Conservation (phyloP, 1,139 yeast genomes). For the Saccharomyces hybrid region DNA sequence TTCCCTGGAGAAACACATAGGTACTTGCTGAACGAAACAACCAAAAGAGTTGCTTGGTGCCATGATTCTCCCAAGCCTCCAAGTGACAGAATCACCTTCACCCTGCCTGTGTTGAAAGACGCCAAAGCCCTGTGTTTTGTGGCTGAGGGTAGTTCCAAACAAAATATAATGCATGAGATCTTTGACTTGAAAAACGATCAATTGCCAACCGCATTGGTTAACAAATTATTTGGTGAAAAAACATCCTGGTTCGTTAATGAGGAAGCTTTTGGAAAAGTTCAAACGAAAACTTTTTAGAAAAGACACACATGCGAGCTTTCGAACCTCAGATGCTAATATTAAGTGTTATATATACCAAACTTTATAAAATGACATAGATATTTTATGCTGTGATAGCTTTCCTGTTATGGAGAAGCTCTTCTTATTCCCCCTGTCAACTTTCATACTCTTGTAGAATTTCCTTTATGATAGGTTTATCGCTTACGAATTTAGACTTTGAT, state of each 20-base stretch:
- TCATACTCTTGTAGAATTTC: conserved; percentile 11
- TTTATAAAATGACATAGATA: neutral
- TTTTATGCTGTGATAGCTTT: neutral
- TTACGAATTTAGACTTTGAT: conserved; percentile 11
- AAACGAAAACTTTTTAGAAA: conserved; percentile 1
- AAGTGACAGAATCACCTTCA: conserved; percentile 77
- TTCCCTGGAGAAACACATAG: conserved; percentile 60
- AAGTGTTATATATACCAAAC: neutral
- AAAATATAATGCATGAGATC: conserved; percentile 60
- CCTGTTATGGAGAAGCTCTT: neutral
- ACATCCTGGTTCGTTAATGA: conserved; percentile 79
- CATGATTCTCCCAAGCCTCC: conserved; percentile 95
- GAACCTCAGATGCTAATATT: neutral
- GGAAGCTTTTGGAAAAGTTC: conserved; percentile 46
- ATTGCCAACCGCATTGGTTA: conserved; percentile 73
- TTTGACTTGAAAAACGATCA: conserved; percentile 45
- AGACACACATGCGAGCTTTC: neutral
- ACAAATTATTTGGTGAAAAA: conserved; percentile 37
- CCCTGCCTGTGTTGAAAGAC: conserved; percentile 85
- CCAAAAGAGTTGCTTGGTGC: conserved; percentile 86
- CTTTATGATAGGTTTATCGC: conserved; percentile 17
- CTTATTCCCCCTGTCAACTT: neutral
- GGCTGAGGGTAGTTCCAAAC: conserved; percentile 84
- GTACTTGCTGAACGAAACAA: conserved; percentile 54
- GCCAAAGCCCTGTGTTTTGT: conserved; percentile 65